Base-by-base conservation (phyloP, 2,329 filamentous ascomycete genomes). In the Hypocrella siamensis region DNA sequence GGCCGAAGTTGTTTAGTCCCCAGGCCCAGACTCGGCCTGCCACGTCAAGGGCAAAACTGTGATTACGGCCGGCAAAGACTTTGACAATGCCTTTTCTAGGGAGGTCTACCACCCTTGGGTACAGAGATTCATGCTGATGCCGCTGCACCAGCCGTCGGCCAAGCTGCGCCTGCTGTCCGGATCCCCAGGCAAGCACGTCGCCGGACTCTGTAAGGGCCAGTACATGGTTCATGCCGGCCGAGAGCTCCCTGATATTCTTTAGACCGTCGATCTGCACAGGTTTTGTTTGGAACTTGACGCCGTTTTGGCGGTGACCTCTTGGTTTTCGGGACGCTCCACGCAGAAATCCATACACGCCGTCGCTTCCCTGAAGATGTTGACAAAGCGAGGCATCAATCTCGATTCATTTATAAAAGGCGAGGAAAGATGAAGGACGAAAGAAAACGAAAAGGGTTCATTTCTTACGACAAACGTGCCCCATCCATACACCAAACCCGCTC, bases 381-480 rank as follows among this genome's bases (percentile, higher is more conserved):
- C 17, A 17, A 14, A 17, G 10, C 19, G 11, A 16, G 14, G 11
- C 11, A 14, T 12, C 17, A 7, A 19, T 11, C 8, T 19, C 7
- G 22, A 6, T 19, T 10, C 19, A 17, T 28, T n/a, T 14, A 18
- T 7, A 17, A n/a, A 8, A 10, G 11, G n/a, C n/a, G 18, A 19
- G 17, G 18, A 29, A 4, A 45, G 34, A 28, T 19, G 14, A n/a
- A 16, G 14, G 27, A 19, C 14, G 9, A 34, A 27, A 12, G 21
- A 17, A 15, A 25, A 8, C 19, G n/a, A n/a, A n/a, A n/a, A n/a
- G n/a, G n/a, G n/a, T n/a, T n/a, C n/a, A n/a, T n/a, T n/a, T 54
- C 63, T 49, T 59, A 71, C 67, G 42, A 74, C 59, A 57, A 85
- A 85, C 5, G 76, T 79, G 17, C 80, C 79, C 77, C 80, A 84